Evolutionary conservation across 2,329 filamentous ascomycete species (phyloP).

Genomic region (Aspergillus glaucus): DNA sequence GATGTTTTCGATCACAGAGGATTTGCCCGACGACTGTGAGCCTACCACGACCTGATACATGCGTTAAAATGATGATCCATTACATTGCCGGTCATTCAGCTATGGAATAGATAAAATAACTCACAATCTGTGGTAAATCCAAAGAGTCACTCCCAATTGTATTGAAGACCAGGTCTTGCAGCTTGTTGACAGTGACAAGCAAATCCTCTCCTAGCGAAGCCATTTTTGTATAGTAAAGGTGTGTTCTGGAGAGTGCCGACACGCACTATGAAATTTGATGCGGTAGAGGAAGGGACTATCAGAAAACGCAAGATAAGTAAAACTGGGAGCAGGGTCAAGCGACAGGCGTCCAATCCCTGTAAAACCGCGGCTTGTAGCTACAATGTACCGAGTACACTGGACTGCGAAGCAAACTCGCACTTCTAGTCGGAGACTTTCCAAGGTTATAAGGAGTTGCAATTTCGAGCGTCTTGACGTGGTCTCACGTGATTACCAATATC

Average conservation of each 20-base stretch:
- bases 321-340: background rate
- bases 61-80: constrained; percentile 14
- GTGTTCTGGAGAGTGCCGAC: background rate
- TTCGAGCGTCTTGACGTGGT: background rate
- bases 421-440: background rate
- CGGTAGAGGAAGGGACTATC: background rate
- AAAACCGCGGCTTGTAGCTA: background rate
- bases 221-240: constrained; percentile 51
- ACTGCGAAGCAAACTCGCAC: background rate
- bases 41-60: constrained; percentile 80
- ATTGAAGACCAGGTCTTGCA: constrained; percentile 98
- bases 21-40: constrained; percentile 97
- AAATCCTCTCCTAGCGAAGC: constrained; percentile 93
- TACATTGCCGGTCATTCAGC: background rate
- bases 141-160: constrained; percentile 98
- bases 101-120: constrained; percentile 23
- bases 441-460: background rate
- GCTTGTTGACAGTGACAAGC: constrained; percentile 91
- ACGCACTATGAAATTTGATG: background rate
- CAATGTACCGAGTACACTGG: background rate
- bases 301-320: background rate
- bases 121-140: constrained; percentile 94
- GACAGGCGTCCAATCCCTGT: background rate
- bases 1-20: constrained; percentile 96
- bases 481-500: background rate